phyloP scores from a whole-genome alignment of 768 basidiomycete genomes.

The Clitopilus hobsonii region DNA sequence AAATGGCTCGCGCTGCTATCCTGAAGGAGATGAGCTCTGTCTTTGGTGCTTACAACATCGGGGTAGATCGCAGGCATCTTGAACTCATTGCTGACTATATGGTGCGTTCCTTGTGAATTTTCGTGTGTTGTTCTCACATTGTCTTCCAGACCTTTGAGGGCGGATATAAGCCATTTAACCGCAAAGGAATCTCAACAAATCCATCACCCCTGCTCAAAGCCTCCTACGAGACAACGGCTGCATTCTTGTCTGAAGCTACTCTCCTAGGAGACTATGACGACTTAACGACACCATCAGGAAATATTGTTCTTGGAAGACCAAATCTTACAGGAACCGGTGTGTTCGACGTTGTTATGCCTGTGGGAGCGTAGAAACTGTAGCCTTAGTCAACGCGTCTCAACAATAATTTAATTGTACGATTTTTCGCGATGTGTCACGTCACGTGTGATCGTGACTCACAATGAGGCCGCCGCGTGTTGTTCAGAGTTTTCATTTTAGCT shows the following conservation, averaged over 20 bases:
- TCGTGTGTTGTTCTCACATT: slow-evolving; percentile 3
- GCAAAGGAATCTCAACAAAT: slow-evolving; percentile 88
- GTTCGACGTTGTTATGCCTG: slow-evolving; percentile 79
- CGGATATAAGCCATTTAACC: slow-evolving; percentile 97
- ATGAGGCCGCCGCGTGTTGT: background rate
- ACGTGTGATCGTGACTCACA: slow-evolving; percentile 7
- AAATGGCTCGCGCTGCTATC: slow-evolving; percentile 91
- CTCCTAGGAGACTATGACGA: slow-evolving; percentile 95
- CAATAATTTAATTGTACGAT: slow-evolving; percentile 5
- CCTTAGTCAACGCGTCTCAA: slow-evolving; percentile 5
- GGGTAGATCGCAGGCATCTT: slow-evolving; percentile 89
- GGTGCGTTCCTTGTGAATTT: slow-evolving; percentile 46
- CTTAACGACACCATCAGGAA: slow-evolving; percentile 83
- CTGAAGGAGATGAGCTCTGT: slow-evolving; percentile 88
- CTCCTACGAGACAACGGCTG: slow-evolving; percentile 93
- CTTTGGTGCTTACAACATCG: slow-evolving; percentile 93
- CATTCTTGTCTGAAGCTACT: slow-evolving; percentile 92
- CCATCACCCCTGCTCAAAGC: slow-evolving; percentile 97
- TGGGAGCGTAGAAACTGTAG: slow-evolving; percentile 14
- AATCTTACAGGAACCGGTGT: slow-evolving; percentile 91
- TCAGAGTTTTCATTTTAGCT: slow-evolving; percentile 2
- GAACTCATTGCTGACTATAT: slow-evolving; percentile 99
- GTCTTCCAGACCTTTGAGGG: slow-evolving; percentile 86
- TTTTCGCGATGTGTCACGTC: slow-evolving; percentile 18
- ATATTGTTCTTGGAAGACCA: slow-evolving; percentile 86